These are phyloP conservation scores for Theileria parva DNA, from an alignment of 169 alveolate species.

Conservation along the genomic window DNA sequence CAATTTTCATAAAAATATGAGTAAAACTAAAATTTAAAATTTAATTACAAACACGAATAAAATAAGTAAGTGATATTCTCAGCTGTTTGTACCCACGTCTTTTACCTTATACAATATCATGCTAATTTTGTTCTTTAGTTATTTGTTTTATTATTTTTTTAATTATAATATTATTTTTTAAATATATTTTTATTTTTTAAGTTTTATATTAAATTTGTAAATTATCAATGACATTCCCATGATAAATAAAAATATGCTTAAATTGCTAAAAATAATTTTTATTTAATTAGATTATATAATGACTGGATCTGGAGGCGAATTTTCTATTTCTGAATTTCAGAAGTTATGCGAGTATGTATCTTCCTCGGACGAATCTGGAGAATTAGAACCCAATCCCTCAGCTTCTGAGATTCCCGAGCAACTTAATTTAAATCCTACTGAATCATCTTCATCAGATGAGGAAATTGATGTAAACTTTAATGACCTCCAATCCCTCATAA, in stretches of 20 bases:
- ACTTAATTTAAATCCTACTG: neutral
- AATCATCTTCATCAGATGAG: conserved; percentile 6
- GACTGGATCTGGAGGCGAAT: conserved; percentile 5
- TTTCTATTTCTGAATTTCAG: conserved; percentile 20
- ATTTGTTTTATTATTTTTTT: no score
- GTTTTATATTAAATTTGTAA: no score
- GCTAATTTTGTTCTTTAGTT: no score
- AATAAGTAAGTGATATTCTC: neutral
- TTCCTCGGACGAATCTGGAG: conserved; percentile 13
- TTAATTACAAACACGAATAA: conserved; percentile 2
- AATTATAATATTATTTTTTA: no score
- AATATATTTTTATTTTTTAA: no score
- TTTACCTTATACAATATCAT: neutral
- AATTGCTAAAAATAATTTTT: no score
- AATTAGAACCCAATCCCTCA: neutral
- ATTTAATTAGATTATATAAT: neutral
- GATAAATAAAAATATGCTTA: no score
- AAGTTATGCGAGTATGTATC: conserved; percentile 5
- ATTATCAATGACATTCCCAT: no score
- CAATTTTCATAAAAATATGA: neutral
- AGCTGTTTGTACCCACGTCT: conserved; percentile 2
- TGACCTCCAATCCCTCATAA: conserved; percentile 2
- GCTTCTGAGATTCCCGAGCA: neutral
- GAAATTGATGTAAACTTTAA: conserved; percentile 11
- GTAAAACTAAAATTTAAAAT: conserved; percentile 4